Percentiles rank a stretch among this genome's conserved stretches.
These are phyloP conservation scores for Micractinium sp. DNA, from an alignment of 139 green algal species.

Conservation along the genomic window DNA sequence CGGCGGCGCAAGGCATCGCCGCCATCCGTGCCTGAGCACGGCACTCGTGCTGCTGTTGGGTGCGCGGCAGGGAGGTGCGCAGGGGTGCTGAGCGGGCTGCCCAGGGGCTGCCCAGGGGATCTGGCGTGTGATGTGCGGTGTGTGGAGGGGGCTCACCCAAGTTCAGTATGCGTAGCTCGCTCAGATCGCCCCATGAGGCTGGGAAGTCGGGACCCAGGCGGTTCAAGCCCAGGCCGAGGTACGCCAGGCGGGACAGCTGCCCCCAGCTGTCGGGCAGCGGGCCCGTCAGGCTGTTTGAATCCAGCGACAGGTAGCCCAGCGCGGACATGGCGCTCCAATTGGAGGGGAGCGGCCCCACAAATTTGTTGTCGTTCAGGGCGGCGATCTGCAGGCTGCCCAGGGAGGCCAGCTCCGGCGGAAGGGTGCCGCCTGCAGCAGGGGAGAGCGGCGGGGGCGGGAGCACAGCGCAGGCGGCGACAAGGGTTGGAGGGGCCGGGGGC, in stretches of 20 bases:
- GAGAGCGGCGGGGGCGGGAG: neutral
- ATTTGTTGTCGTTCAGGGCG: neutral
- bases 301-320: neutral
- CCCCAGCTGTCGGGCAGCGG: neutral
- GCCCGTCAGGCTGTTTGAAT: neutral
- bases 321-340: neutral
- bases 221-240: neutral
- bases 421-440: neutral
- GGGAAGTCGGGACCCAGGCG: neutral
- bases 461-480: neutral
- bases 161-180: neutral
- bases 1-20: no score
- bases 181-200: neutral
- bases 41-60: no score
- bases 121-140: no score
- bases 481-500: neutral
- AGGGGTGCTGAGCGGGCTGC: no score
- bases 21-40: no score
- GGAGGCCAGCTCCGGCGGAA: neutral
- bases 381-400: neutral
- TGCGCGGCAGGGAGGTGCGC: no score
- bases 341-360: neutral
- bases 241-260: neutral
- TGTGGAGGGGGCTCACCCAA: slow-evolving; percentile 4
- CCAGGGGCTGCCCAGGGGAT: no score